Evolutionary conservation across 345 rosid species (phyloP), one percentile per base, ranked within the genome.

Genomic region (Excoecaria cochinchinensis): DNA sequence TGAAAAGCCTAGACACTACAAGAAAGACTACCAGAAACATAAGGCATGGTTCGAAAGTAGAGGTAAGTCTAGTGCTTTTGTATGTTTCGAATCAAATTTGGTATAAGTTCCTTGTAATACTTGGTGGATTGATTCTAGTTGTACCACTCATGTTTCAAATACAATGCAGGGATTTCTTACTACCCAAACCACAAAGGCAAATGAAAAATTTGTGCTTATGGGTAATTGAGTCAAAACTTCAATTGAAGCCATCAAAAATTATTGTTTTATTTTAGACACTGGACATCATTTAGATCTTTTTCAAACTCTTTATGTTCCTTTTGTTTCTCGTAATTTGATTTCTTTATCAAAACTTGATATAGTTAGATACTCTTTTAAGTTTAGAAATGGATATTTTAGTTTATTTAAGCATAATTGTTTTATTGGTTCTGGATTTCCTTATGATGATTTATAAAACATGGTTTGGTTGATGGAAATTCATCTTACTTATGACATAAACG

Each of bases 121-220:
- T 71, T 71, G 74, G 75, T 71, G 66, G 75, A 55, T 71, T 71
- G 64, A 71, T 55, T 55, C 51, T 58, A 52, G 75, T 36, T 22
- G 21, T 42, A 71, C 63, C 14, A 59, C 25, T 31, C 75, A 56
- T 55, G 66, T 71, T 71, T 56, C 42, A 3, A 71, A 71, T 44
- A 71, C 6, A 66, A 31, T 15, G 17, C 1, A 51, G 0, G 55
- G 55, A 71, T 59, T 71, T 66, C 21, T 71, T 71, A 71, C 25
- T 9, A 59, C 8, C 65, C 64, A 57, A 25, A 71, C 51, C 64
- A 71, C 24, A 71, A 71, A 21, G 0, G 7, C 66, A 71, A 71
- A 39, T 71, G 53, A 71, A 39, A 55, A 31, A 0, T 71, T 71
- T 31, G 6, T 42, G 11, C 17, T 25, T 25, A 71, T 71, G 14